Base-by-base conservation (phyloP, 345 rosid genomes). In the Euphorbia peplus region DNA sequence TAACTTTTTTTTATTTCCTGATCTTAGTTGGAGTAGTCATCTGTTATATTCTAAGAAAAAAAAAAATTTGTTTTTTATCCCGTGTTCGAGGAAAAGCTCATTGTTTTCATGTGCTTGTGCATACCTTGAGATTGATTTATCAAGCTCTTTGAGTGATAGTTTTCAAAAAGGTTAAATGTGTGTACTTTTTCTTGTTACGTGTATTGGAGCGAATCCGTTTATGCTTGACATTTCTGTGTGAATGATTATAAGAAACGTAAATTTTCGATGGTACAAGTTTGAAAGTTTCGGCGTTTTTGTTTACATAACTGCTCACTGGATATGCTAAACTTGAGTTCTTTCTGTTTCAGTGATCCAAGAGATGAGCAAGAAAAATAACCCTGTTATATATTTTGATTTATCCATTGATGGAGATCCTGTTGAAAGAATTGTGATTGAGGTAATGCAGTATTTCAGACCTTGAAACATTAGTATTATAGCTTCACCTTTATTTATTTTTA, bases 391-490 rank as follows among this genome's bases (percentile, higher is more conserved):
- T 74, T 76, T 95, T 15, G 98, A 95, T 74, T 75, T 92, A 62
- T 88, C 97, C 0, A 72, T 88, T 68, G 90, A 82, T 68, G 88
- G 87, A 61, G 93, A 73, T 83, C 84, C 88, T 19, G 78, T 70
- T 65, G 86, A 88, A 73, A 88, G 88, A 62, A 78, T 95, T 76
- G 80, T 80, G 69, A 79, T 95, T 5, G 96, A 95, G 99, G 99
- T 95, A 84, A 79, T 66, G 52, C 70, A 29, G 68, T 42, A 50
- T 22, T 44, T 50, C 18, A 22, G 26, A 30, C 4, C 18, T 12
- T 26, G 24, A 3, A 46, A 12, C 28, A 8, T 25, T 21, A 35
- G 19, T 55, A 21, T 6, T 16, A 55, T 72, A 24, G 28, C 25
- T 24, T 25, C 8, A 3, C 18, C 5, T n/a, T 46, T 59, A 42